A percentile compares a stretch with the other conserved stretches of the same genome.
Conservation (phyloP, 306 rosid genomes). For the Purshia tridentata region DNA sequence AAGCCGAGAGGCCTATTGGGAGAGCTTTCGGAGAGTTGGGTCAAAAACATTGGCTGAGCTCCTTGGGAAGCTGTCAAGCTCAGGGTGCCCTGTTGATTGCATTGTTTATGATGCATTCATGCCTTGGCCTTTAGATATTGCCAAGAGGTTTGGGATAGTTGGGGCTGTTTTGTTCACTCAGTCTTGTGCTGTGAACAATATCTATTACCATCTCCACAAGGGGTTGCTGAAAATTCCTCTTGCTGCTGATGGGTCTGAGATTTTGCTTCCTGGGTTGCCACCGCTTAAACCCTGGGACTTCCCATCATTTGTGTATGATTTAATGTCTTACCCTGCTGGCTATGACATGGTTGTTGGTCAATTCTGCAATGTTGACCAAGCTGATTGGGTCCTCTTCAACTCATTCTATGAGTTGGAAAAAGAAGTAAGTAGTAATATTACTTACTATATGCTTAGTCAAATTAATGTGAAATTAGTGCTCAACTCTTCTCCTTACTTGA, state of each 20-base stretch:
- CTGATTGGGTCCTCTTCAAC: conserved; percentile 35
- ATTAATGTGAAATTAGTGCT: too few species aligned
- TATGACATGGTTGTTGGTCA: conserved; percentile 46
- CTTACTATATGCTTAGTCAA: too few species aligned
- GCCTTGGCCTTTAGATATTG: conserved; percentile 46
- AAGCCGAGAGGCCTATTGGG: conserved; percentile 27
- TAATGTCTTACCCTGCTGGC: background rate
- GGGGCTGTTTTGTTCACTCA: conserved; percentile 57
- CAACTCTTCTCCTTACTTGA: too few species aligned
- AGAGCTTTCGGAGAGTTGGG: conserved; percentile 29
- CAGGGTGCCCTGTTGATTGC: conserved; percentile 30
- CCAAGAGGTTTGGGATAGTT: conserved; percentile 39
- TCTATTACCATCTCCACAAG: conserved; percentile 34
- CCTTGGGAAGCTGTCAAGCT: conserved; percentile 24
- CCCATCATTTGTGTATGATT: background rate
- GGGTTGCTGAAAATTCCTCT: conserved; percentile 41
- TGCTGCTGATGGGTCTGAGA: conserved; percentile 5
- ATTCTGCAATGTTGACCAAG: conserved; percentile 35
- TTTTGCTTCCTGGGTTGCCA: background rate
- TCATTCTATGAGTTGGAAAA: too few species aligned
- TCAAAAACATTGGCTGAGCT: conserved; percentile 36
- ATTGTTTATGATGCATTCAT: conserved; percentile 45
- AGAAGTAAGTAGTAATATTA: too few species aligned
- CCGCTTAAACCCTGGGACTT: background rate
- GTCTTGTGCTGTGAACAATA: conserved; percentile 37